phyloP scores from a whole-genome alignment of 1,284 basidiomycete species.

The Cyathus pygmaeus region DNA sequence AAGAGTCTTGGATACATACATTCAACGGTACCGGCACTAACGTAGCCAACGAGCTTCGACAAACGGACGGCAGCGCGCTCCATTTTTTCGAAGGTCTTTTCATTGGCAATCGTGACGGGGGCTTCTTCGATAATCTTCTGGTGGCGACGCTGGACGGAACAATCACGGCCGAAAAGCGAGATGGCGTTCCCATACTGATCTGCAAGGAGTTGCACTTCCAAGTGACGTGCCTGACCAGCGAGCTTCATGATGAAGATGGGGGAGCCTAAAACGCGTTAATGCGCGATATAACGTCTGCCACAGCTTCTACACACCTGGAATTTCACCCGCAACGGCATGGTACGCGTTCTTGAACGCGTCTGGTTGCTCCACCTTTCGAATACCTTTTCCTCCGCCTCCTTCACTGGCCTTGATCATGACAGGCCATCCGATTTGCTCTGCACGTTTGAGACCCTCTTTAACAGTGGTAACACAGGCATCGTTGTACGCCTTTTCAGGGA shows the following conservation, averaged over 20 bases:
- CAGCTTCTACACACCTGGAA: conserved; percentile 76
- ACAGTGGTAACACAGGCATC: conserved; percentile 92
- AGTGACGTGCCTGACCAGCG: conserved; percentile 95
- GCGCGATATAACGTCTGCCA: conserved; percentile 9
- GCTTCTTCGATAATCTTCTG: conserved; percentile 99
- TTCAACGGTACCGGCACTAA: conserved; percentile 98
- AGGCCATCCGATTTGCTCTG: conserved; percentile 93
- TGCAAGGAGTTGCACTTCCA: conserved; percentile 98
- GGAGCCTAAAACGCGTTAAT: conserved; percentile 71
- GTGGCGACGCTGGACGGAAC: conserved; percentile 98
- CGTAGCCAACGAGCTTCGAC: conserved; percentile 98
- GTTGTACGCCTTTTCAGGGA: conserved; percentile 91
- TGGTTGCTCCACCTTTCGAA: conserved; percentile 87
- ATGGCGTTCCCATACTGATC: conserved; percentile 99
- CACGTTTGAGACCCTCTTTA: conserved; percentile 87
- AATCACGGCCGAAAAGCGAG: conserved; percentile 98
- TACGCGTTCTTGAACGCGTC: conserved; percentile 95
- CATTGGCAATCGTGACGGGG: conserved; percentile 96
- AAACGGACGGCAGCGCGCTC: conserved; percentile 97
- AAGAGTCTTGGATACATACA: conserved; percentile 60
- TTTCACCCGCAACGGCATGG: conserved; percentile 94
- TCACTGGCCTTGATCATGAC: conserved; percentile 99
- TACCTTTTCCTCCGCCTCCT: conserved; percentile 99
- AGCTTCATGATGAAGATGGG: conserved; percentile 99
- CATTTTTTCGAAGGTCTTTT: conserved; percentile 94